These are phyloP conservation scores for Neonothopanus nambi DNA, from an alignment of 1,284 basidiomycete species.

Conservation along the genomic window DNA sequence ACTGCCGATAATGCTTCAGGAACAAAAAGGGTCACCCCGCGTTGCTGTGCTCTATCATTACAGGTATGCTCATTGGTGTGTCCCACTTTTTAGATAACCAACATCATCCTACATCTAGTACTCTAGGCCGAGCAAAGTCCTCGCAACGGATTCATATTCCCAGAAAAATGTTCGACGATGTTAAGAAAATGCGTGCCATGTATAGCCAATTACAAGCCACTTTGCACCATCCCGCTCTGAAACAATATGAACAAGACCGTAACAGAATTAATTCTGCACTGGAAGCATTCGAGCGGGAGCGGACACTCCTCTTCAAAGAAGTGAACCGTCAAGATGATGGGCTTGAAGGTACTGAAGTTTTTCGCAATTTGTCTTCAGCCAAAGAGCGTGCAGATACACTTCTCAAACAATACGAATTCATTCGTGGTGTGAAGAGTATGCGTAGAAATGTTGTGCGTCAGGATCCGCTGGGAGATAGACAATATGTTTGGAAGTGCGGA, in stretches of 20 bases:
- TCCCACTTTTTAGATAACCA: too few species aligned
- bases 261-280: slow-evolving; percentile 13
- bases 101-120: slow-evolving; percentile 1
- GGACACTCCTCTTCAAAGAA: slow-evolving; percentile 12
- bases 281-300: slow-evolving; percentile 16
- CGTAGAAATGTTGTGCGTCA: slow-evolving; percentile 12
- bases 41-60: slow-evolving; percentile 21
- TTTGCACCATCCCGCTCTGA: slow-evolving; percentile 21
- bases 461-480: neutral
- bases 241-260: slow-evolving; percentile 11
- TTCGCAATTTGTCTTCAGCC: slow-evolving; percentile 12
- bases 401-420: slow-evolving; percentile 20
- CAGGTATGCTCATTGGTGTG: slow-evolving; percentile 14
- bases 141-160: slow-evolving; percentile 14
- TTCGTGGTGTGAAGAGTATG: slow-evolving; percentile 17
- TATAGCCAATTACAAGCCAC: slow-evolving; percentile 18
- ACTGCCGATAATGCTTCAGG: slow-evolving; percentile 12
- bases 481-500: slow-evolving; percentile 20
- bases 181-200: slow-evolving; percentile 17
- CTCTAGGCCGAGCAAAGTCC: slow-evolving; percentile 5
- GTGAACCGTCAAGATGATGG: slow-evolving; percentile 4
- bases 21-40: slow-evolving; percentile 18
- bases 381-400: slow-evolving; percentile 14
- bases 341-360: slow-evolving; percentile 11
- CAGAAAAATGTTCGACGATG: slow-evolving; percentile 15